phyloP scores from a whole-genome alignment of 2,329 filamentous ascomycete genomes.

The Sporothrix humicola region DNA sequence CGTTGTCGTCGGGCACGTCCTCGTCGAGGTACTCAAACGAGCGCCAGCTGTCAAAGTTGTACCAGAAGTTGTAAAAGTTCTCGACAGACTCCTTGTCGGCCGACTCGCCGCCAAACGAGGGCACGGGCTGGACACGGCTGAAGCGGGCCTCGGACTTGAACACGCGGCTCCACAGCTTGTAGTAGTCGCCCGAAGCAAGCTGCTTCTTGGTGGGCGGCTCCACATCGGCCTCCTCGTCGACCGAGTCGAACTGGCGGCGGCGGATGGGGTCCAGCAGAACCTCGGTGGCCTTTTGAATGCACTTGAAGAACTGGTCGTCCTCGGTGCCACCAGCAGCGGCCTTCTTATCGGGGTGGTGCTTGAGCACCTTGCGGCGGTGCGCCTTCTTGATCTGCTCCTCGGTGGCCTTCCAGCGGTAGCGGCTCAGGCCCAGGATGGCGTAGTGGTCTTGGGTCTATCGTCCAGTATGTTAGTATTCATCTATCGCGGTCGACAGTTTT shows the following conservation, averaged over 20 bases:
- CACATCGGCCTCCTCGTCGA: constrained; percentile 91
- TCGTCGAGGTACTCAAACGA: constrained; percentile 98
- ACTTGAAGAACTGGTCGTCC: constrained; percentile 99
- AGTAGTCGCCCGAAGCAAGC: constrained; percentile 79
- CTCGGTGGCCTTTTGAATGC: constrained; percentile 97
- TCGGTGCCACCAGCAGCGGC: constrained; percentile 85
- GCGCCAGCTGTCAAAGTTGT: constrained; percentile 98
- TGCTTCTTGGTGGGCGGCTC: constrained; percentile 94
- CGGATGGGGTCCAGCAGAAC: constrained; percentile 89
- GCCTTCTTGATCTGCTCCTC: constrained; percentile 99
- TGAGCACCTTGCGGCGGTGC: constrained; percentile 99
- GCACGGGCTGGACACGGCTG: constrained; percentile 88
- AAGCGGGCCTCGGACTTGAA: constrained; percentile 94
- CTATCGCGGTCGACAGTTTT: not conserved
- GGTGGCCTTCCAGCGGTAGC: constrained; percentile 89
- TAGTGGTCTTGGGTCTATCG: constrained; percentile 91
- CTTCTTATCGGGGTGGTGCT: constrained; percentile 99
- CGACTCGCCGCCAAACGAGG: constrained; percentile 81
- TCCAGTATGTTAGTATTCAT: not conserved
- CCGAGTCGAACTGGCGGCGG: constrained; percentile 94
- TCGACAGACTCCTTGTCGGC: constrained; percentile 89
- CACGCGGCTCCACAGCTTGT: constrained; percentile 89
- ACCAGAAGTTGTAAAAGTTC: constrained; percentile 99
- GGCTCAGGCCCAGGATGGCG: constrained; percentile 89
- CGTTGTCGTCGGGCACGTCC: constrained; percentile 97